phyloP scores from a whole-genome alignment of 352 stramenopile species.

The Peronospora destructor region DNA sequence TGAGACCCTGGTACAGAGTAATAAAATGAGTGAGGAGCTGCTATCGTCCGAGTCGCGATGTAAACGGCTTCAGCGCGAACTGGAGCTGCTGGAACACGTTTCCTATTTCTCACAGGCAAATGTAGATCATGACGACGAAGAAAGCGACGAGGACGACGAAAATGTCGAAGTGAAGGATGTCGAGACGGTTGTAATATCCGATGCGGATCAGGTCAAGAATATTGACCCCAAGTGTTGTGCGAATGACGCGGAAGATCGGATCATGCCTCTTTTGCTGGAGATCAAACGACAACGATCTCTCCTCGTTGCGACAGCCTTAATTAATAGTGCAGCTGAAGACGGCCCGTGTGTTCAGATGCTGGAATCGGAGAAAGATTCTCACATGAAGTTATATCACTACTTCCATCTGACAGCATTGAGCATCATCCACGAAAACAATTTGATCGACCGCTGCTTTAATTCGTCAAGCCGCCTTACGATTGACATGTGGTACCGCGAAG shows the following conservation, averaged over 20 bases:
- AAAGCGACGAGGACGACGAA: constrained; percentile 63
- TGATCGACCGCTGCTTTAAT: constrained; percentile 71
- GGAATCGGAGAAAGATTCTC: constrained; percentile 56
- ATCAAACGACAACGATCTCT: constrained; percentile 22
- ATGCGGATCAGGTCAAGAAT: constrained; percentile 5
- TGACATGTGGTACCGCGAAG: constrained; percentile 79
- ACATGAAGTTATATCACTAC: constrained; percentile 83
- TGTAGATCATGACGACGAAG: constrained; percentile 57
- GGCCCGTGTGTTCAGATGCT: constrained; percentile 33
- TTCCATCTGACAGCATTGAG: constrained; percentile 82
- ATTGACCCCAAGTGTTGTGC: background rate
- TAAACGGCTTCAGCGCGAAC: constrained; percentile 62
- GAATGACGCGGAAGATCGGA: background rate
- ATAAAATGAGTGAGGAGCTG: constrained; percentile 47
- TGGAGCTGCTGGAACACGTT: constrained; percentile 69
- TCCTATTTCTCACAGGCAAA: constrained; percentile 65
- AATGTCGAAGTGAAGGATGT: constrained; percentile 24
- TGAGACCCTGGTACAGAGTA: constrained; percentile 36
- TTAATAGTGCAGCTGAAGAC: constrained; percentile 27
- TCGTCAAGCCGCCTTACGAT: constrained; percentile 80
- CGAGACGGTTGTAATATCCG: constrained; percentile 3
- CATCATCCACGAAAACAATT: constrained; percentile 83
- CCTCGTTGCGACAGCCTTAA: constrained; percentile 19
- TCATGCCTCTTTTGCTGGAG: constrained; percentile 16
- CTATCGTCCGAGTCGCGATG: constrained; percentile 60